Evolutionary conservation across 805 yeast genomes (phyloP), one percentile per base, ranked within the genome.

Genomic region (Starmerella floris): DNA sequence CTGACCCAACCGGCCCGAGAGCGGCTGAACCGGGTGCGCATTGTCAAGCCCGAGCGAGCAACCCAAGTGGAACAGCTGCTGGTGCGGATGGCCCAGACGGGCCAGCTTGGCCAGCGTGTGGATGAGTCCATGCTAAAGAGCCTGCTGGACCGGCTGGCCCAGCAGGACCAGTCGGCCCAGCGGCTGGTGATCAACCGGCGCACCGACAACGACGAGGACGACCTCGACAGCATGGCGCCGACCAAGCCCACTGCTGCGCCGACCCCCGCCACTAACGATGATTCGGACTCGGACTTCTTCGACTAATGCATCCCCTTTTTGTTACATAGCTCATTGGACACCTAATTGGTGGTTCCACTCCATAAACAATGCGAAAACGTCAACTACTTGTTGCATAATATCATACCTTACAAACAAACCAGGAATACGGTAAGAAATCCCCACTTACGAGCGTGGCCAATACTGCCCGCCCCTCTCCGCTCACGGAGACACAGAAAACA

Each of bases 41-140:
- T 91, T 58, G 98, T 88, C 35, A 75, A 87, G 56, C 93, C 93
- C 2, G 97, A 91, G 41, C 69, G 96, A 43, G 97, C 94, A 1
- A 71, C 73, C 40, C 82, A 85, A 57, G 96, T 85, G 13, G 96
- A 88, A 55, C 76, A 78, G 48, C 76, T 88, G 53, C 64, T 88
- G 35, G 63, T 80, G 23, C 74, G 77, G 52, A 63, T 88, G 59
- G 81, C 77, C 8, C 74, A 76, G 46, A 70, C 80, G 51, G 96
- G 96, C 2, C 83, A 80, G 46, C 64, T 88, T 28, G 66, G 73
- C 41, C 70, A 76, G 46, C 83, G 83, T 58, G 66, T 88, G n/a
- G 67, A 70, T 8, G 97, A 91, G 58, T 69, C 72, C 27, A 95
- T 85, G 50, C 72, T 88, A 41, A 94, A 85, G 25, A 78, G 76